These are phyloP conservation scores for Flaveria robusta DNA, from an alignment of 129 eudicot species.

Conservation along the genomic window DNA sequence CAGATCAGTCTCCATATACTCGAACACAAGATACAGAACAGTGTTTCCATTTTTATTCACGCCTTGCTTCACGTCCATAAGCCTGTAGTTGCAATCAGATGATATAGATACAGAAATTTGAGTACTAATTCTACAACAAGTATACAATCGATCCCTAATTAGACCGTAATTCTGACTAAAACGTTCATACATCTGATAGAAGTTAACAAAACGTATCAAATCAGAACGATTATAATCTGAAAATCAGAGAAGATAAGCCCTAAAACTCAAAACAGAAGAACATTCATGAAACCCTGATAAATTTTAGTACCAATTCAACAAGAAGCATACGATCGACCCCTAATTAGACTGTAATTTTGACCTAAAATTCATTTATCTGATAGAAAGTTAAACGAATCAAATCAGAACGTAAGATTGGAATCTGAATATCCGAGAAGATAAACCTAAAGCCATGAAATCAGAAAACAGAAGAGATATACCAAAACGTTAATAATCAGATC, in stretches of 20 bases:
- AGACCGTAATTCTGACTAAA: constrained; percentile 8
- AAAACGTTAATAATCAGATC: not conserved
- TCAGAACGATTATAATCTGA: not conserved
- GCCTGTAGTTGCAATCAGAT: constrained; percentile 35
- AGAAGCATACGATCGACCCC: not conserved
- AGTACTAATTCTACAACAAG: no score
- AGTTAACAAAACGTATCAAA: not conserved
- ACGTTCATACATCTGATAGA: not conserved
- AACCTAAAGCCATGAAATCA: no score
- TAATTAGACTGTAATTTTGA: constrained; percentile 8
- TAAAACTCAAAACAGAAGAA: no score
- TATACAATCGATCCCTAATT: not conserved
- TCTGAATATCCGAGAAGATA: not conserved
- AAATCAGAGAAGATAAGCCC: not conserved
- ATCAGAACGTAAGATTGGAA: not conserved
- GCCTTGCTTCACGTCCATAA: constrained; percentile 91
- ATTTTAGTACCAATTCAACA: not conserved
- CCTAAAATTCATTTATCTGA: not conserved
- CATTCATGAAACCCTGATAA: no score
- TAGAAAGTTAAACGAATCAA: not conserved
- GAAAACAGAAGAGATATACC: no score
- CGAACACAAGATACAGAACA: constrained; percentile 84
- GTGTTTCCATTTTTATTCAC: constrained; percentile 81
- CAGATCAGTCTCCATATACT: constrained; percentile 90
- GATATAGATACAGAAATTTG: not conserved